A percentile compares a stretch with the other conserved stretches of the same genome.
phyloP scores from a whole-genome alignment of 225 moss, liverwort and hornwort genomes.

The Antitrichia curtipendula region DNA sequence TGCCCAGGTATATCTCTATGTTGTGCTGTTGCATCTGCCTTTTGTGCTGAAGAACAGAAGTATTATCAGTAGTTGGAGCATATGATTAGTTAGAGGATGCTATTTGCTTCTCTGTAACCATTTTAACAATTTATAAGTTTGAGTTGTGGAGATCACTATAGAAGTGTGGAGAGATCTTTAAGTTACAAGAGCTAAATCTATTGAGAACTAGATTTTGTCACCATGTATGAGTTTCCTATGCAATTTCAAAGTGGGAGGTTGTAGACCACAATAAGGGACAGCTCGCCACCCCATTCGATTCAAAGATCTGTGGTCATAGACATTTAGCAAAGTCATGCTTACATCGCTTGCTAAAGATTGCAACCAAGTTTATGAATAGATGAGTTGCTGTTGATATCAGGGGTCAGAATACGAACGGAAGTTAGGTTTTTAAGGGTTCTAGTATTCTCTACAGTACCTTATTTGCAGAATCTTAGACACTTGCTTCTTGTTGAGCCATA shows the following conservation, averaged over 20 bases:
- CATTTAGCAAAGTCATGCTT: neutral
- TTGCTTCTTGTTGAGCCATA: neutral
- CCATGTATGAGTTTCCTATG: neutral
- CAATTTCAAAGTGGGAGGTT: neutral
- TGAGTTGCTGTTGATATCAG: neutral
- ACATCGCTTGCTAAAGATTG: neutral
- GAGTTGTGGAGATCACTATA: neutral
- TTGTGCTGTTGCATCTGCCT: neutral
- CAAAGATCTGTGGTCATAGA: neutral
- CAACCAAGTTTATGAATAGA: neutral
- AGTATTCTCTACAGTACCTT: neutral
- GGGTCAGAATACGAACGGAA: neutral
- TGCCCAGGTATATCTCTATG: slow-evolving; percentile 54
- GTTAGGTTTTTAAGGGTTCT: neutral
- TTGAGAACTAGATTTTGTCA: neutral
- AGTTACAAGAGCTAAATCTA: neutral
- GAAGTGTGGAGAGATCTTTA: neutral
- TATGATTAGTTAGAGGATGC: neutral
- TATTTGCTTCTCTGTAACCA: neutral
- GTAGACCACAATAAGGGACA: neutral
- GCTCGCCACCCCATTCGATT: neutral
- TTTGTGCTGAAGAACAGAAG: neutral
- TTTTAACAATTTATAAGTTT: neutral
- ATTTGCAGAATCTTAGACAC: neutral
- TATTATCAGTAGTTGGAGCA: neutral